Conservation (phyloP, 768 basidiomycete species). For the Russula sp. region DNA sequence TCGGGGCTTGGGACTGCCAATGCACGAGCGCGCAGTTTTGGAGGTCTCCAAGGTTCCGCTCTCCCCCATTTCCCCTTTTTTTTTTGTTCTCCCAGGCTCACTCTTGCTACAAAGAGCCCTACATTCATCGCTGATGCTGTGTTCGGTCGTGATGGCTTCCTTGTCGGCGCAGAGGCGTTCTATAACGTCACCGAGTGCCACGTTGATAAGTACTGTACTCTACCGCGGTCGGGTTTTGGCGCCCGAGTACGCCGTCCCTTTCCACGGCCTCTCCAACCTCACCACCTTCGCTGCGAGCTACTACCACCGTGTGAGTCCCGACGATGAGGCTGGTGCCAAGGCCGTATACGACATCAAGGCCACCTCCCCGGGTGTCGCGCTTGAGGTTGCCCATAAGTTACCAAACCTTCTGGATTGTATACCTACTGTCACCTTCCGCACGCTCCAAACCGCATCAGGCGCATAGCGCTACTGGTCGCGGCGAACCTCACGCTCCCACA, state of each 20-base stretch:
- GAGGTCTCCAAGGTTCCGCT: no score
- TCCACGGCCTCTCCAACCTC: slow-evolving; percentile 94
- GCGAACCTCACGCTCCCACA: slow-evolving; percentile 45
- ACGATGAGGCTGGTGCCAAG: slow-evolving; percentile 94
- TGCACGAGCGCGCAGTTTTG: no score
- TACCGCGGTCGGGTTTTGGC: slow-evolving; percentile 90
- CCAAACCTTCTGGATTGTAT: slow-evolving; percentile 5
- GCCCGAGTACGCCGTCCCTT: slow-evolving; percentile 89
- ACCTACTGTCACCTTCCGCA: slow-evolving; percentile 22
- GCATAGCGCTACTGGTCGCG: slow-evolving; percentile 51
- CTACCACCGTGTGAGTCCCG: slow-evolving; percentile 91
- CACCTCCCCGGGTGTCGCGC: slow-evolving; percentile 74
- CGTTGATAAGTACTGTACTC: slow-evolving; percentile 90
- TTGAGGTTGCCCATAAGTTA: slow-evolving; percentile 62
- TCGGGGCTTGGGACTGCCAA: no score
- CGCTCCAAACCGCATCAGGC: slow-evolving; percentile 28
- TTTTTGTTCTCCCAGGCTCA: neutral
- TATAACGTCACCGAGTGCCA: slow-evolving; percentile 96
- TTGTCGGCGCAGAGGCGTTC: slow-evolving; percentile 90
- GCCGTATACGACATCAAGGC: slow-evolving; percentile 94
- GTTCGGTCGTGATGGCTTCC: slow-evolving; percentile 94
- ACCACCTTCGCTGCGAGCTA: slow-evolving; percentile 92
- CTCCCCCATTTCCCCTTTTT: no score
- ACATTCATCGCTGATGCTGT: slow-evolving; percentile 96
- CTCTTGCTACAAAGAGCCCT: slow-evolving; percentile 61